Evolutionary conservation across 2,329 filamentous ascomycete species (phyloP).

Genomic region (Pseudogymnoascus sp.): DNA sequence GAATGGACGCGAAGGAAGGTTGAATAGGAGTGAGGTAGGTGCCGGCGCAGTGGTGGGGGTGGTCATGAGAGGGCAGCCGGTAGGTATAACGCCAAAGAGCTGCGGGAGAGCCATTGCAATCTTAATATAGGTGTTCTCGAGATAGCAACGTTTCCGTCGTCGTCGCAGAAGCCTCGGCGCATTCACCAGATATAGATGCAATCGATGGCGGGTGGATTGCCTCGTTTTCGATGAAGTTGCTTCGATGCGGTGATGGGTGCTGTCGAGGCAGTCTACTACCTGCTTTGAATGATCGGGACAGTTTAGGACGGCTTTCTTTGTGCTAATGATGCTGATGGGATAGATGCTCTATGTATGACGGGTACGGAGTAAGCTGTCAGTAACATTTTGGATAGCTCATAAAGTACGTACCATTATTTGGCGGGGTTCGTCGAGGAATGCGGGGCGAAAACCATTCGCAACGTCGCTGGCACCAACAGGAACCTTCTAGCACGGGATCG

Average conservation of each 20-base stretch:
- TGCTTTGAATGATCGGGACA: neutral
- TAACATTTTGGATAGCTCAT: neutral
- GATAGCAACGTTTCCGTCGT: neutral
- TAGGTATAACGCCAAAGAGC: conserved; percentile 52
- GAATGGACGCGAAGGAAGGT: conserved; percentile 45
- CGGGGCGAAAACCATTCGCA: neutral
- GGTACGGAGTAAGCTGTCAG: neutral
- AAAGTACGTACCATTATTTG: neutral
- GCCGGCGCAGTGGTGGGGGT: conserved; percentile 44
- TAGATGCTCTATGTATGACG: neutral
- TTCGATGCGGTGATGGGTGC: neutral
- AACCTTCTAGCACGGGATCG: conserved; percentile 5
- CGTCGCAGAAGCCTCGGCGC: neutral
- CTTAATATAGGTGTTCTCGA: neutral
- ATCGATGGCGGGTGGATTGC: neutral
- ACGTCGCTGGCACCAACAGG: neutral
- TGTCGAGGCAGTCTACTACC: neutral
- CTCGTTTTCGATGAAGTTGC: neutral
- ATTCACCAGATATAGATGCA: neutral
- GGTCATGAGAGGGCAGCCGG: conserved; percentile 49
- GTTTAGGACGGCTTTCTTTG: neutral
- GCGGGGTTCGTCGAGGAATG: neutral
- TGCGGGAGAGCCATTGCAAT: conserved; percentile 15
- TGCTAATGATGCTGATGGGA: neutral
- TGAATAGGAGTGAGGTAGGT: conserved; percentile 48